Base-by-base conservation (phyloP, 208 protist species). In the Crithidia expoeki region DNA sequence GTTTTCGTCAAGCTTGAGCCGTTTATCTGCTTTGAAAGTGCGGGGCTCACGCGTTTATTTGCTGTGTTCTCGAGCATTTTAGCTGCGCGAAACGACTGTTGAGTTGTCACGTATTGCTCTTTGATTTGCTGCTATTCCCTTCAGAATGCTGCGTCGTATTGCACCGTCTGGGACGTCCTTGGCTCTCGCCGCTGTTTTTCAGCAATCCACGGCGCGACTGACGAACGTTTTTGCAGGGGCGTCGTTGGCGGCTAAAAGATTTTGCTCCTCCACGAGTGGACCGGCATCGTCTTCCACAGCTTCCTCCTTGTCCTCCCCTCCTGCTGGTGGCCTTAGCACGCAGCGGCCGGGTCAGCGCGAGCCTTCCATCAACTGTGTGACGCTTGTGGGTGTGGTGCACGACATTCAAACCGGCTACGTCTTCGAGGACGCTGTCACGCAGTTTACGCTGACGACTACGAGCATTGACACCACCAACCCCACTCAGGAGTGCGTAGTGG, bases 381-480 rank as follows among this genome's bases (percentile, higher is more conserved):
- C 92, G 17, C 80, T 97, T 2, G 88, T 97, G 23, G 92, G 92
- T n/a, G 92, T 97, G 5, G 90, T 85, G 62, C 92, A 97, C 74
- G 92, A 97, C 73, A 83, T 97, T 34, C 92, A 97, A 72, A 86
- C 69, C 50, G 92, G 92, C 21, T 97, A 86, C 72, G 92, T 97
- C 47, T 97, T 91, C 55, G 92, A 97, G 61, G 92, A 97, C 28
- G 87, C 92, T 32, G 92, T 97, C 33, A 92, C 85, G 27, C 92
- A 97, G 79, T 97, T 97, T 75, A 97, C 92, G 17, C 81, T 97
- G 17, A 95, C 92, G 25, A 97, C 92, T 21, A 97, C 90, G 23
- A 91, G 81, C 55, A 73, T 97, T 42, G 86, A 97, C 70, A 95
- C 86, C 14, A 90, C 85, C 1, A 88, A 88, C 61, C 79, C 76